Evolutionary conservation across 495 filamentous ascomycete species (phyloP).

Genomic region (Talaromyces liani): DNA sequence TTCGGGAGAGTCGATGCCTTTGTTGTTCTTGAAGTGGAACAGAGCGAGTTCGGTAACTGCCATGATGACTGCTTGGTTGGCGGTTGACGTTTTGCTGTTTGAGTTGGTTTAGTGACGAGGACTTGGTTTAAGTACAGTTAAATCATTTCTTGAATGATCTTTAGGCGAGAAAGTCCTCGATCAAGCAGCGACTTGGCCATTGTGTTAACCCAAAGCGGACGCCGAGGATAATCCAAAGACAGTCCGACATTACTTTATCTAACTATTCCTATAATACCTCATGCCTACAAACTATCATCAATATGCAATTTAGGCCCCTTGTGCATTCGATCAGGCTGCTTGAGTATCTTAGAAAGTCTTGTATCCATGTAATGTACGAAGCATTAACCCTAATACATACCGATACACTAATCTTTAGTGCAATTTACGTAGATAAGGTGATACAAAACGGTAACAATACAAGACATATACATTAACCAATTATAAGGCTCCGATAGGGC

Average conservation of each 20-base stretch:
- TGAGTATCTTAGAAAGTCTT: not conserved
- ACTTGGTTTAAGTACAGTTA: not conserved
- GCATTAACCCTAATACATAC: not conserved
- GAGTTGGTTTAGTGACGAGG: not conserved
- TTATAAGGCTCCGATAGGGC: not conserved
- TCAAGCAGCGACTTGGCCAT: not conserved
- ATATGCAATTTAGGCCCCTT: no score
- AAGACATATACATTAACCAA: not conserved
- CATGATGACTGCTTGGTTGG: slow-evolving; percentile 22
- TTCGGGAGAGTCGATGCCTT: not conserved
- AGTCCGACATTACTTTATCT: not conserved
- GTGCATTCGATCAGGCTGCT: no score
- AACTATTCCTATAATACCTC: not conserved
- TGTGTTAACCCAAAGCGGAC: not conserved
- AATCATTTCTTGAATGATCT: not conserved
- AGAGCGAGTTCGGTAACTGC: slow-evolving; percentile 47
- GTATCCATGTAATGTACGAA: not conserved
- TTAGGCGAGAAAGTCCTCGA: not conserved
- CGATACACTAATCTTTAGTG: not conserved
- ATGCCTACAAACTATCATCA: not conserved
- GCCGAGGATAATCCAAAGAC: not conserved
- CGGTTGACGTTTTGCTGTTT: not conserved
- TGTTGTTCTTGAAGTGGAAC: slow-evolving; percentile 23
- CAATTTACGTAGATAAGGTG: not conserved
- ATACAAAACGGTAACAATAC: not conserved